Evolutionary conservation across 2,329 filamentous ascomycete species (phyloP).

Genomic region (Colletotrichum tropicale): DNA sequence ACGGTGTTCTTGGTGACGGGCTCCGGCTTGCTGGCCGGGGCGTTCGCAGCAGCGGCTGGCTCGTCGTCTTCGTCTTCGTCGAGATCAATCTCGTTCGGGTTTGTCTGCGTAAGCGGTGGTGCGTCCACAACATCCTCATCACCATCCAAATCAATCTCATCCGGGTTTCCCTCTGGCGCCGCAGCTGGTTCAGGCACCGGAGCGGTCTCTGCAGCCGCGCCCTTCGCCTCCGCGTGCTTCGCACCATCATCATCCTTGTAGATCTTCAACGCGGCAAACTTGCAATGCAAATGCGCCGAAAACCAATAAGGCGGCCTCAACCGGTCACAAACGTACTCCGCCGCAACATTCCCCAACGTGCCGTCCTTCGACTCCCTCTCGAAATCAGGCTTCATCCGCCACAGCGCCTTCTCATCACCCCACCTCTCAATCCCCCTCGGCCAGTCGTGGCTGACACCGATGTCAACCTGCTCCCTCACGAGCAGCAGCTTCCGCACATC

Average conservation of each 20-base stretch:
- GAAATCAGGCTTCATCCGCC: slow-evolving; percentile 76
- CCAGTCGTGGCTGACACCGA: slow-evolving; percentile 97
- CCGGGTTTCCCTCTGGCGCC: slow-evolving; percentile 5
- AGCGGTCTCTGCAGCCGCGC: not conserved
- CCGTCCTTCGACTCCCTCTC: slow-evolving; percentile 76
- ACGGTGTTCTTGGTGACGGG: slow-evolving; percentile 41
- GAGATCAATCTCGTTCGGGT: slow-evolving; percentile 74
- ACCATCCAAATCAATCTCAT: slow-evolving; percentile 22
- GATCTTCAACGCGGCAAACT: slow-evolving; percentile 74
- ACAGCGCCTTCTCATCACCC: slow-evolving; percentile 73
- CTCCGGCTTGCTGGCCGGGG: not conserved
- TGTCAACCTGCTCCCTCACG: slow-evolving; percentile 84
- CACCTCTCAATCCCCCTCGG: slow-evolving; percentile 81
- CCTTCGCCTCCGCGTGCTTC: slow-evolving; percentile 17
- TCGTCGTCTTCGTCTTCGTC: slow-evolving; percentile 64
- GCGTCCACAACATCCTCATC: not conserved
- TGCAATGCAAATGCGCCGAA: slow-evolving; percentile 89
- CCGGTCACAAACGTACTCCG: slow-evolving; percentile 79
- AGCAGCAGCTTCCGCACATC: slow-evolving; percentile 91
- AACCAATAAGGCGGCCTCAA: slow-evolving; percentile 90
- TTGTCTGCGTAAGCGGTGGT: slow-evolving; percentile 34
- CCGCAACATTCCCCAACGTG: slow-evolving; percentile 79
- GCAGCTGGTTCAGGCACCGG: not conserved
- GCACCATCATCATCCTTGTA: slow-evolving; percentile 45
- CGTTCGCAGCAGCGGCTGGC: slow-evolving; percentile 25